Evolutionary conservation across 2,329 filamentous ascomycete species (phyloP).

Genomic region (Alternaria hordeiaustralica): DNA sequence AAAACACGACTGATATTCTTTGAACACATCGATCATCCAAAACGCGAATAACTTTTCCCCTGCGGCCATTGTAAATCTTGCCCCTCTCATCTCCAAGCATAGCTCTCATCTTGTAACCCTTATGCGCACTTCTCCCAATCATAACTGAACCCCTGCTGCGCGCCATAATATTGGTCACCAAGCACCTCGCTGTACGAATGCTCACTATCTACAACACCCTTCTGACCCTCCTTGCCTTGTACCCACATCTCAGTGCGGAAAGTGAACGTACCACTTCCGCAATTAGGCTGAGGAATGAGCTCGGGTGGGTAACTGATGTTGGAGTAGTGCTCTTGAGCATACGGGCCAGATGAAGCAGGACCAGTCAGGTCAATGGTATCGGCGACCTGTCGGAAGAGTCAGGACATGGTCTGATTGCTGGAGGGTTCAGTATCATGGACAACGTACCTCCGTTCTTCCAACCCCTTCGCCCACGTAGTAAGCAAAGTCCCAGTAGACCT

Average conservation of each 20-base stretch:
- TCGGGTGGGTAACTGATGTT: conserved; percentile 5
- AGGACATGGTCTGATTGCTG: not conserved
- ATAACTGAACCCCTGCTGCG: conserved; percentile 22
- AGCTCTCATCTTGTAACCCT: not conserved
- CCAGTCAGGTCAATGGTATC: conserved; percentile 13
- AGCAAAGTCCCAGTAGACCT: conserved; percentile 19
- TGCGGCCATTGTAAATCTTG: not conserved
- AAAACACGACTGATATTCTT: not conserved
- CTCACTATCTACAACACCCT: conserved; percentile 18
- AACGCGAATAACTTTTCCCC: not conserved
- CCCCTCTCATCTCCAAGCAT: not conserved
- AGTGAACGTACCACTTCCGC: conserved; percentile 16
- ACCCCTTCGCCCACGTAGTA: conserved; percentile 14
- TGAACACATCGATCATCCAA: not conserved
- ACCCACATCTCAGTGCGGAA: conserved; percentile 23
- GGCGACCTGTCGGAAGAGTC: conserved; percentile 8
- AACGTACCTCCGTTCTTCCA: conserved; percentile 8
- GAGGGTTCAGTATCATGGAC: not conserved
- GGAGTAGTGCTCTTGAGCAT: conserved; percentile 9
- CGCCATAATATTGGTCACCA: conserved; percentile 20
- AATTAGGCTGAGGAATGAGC: conserved; percentile 12
- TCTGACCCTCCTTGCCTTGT: conserved; percentile 11
- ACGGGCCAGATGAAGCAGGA: conserved; percentile 9
- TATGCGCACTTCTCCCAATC: conserved; percentile 26
- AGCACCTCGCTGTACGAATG: conserved; percentile 1